Percentiles rank a stretch among this genome's conserved stretches.
Evolutionary conservation across 441 rosid species (phyloP).

Genomic region (Raphanus hybrid): DNA sequence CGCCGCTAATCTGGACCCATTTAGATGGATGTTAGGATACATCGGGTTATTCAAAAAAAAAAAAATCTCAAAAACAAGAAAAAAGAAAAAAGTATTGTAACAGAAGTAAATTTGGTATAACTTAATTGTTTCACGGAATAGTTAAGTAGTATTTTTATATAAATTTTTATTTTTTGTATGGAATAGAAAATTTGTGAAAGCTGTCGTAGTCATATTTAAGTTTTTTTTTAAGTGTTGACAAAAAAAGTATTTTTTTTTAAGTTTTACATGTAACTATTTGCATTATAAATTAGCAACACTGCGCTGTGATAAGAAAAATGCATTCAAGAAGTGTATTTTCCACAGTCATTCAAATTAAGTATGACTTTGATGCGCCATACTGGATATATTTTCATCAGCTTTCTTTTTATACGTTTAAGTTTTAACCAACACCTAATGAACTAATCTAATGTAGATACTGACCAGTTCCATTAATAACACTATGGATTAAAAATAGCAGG

Average conservation of each 20-base stretch:
- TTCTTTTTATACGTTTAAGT: neutral
- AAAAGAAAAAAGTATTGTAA: too few relatives aligned
- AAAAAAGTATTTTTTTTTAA: too few relatives aligned
- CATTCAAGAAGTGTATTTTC: neutral
- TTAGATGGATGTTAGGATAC: too few relatives aligned
- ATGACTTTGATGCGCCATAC: neutral
- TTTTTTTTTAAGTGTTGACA: too few relatives aligned
- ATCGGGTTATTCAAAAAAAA: too few relatives aligned
- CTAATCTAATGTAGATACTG: conserved; percentile 5
- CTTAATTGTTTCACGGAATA: too few relatives aligned
- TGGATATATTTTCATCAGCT: conserved; percentile 12
- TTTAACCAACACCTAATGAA: neutral
- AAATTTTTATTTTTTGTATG: too few relatives aligned
- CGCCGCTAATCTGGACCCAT: too few relatives aligned
- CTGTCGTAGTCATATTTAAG: neutral
- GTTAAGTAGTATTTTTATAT: too few relatives aligned
- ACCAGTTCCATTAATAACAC: conserved; percentile 7
- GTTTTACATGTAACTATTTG: neutral
- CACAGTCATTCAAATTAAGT: too few relatives aligned
- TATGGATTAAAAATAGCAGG: conserved; percentile 8
- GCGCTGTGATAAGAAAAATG: neutral
- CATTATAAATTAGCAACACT: neutral
- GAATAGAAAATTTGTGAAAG: neutral
- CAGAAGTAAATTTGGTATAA: too few relatives aligned
- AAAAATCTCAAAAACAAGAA: too few relatives aligned